phyloP scores from a whole-genome alignment of 352 stramenopile species.

The Globisporangium abappressorium region DNA sequence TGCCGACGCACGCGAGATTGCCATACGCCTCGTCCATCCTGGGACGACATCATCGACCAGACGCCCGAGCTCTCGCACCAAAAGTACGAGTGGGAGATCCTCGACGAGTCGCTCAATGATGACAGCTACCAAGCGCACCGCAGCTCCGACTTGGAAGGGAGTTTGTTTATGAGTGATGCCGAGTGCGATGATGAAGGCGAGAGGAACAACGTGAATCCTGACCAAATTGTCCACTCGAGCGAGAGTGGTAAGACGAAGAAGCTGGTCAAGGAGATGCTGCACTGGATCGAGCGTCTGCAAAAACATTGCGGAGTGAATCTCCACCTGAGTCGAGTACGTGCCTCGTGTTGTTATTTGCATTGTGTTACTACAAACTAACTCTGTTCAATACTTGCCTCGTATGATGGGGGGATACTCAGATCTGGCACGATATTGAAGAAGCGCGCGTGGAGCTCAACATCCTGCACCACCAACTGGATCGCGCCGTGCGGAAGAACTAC shows the following conservation, averaged over 20 bases:
- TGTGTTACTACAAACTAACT: background rate
- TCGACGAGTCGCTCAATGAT: conserved; percentile 14
- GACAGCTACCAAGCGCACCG: background rate
- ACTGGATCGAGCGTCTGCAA: conserved; percentile 79
- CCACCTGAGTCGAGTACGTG: conserved; percentile 59
- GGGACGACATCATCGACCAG: conserved; percentile 53
- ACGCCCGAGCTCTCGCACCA: conserved; percentile 64
- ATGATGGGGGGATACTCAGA: conserved; percentile 25
- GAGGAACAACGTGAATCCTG: background rate
- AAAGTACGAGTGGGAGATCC: conserved; percentile 52
- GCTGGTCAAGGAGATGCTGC: conserved; percentile 69
- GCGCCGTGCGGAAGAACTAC: conserved; percentile 29
- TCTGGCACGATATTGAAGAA: conserved; percentile 78
- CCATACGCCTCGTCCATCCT: conserved; percentile 66
- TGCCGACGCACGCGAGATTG: conserved; percentile 38
- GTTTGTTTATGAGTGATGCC: conserved; percentile 10
- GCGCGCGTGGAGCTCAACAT: conserved; percentile 75
- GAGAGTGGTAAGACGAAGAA: conserved; percentile 28
- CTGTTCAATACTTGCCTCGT: background rate
- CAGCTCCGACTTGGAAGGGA: background rate
- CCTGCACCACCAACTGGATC: conserved; percentile 63
- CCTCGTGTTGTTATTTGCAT: background rate
- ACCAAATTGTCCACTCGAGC: background rate
- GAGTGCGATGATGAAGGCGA: background rate
- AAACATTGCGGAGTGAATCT: conserved; percentile 79